These are phyloP conservation scores for Clavariopsis aquatica DNA, from an alignment of 495 filamentous ascomycete species.

Conservation along the genomic window DNA sequence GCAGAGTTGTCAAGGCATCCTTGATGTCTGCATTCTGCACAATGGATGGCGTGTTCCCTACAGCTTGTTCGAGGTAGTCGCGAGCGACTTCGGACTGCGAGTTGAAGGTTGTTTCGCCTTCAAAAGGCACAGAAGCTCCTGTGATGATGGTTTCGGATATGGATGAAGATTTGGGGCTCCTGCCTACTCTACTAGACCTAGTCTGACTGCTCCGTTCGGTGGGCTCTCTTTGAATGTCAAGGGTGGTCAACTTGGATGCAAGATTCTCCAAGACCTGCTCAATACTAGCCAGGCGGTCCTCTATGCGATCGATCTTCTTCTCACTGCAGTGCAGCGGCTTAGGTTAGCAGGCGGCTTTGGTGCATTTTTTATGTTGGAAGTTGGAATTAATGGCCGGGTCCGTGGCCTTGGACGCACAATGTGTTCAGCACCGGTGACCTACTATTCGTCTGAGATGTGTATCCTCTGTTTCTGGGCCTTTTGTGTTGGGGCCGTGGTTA, in stretches of 20 bases:
- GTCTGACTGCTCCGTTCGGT: conserved; percentile 37
- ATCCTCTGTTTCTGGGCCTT: conserved; percentile 63
- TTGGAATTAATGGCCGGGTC: too few species aligned
- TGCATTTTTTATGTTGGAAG: too few species aligned
- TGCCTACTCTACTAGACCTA: conserved; percentile 5
- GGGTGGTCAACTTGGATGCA: conserved; percentile 18
- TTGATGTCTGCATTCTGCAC: conserved; percentile 57
- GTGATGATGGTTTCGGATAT: not conserved
- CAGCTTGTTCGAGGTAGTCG: conserved; percentile 61
- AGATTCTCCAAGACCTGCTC: conserved; percentile 50
- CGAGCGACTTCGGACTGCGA: conserved; percentile 66
- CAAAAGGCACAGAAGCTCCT: conserved; percentile 47
- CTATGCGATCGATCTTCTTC: conserved; percentile 68
- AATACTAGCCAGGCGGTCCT: conserved; percentile 61
- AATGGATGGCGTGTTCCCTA: conserved; percentile 52
- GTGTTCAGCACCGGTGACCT: conserved; percentile 17
- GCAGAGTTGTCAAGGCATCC: conserved; percentile 54
- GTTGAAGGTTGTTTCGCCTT: conserved; percentile 61
- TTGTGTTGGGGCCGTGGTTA: conserved; percentile 62
- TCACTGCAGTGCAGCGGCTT: conserved; percentile 51
- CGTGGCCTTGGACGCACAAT: too few species aligned
- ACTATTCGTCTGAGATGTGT: conserved; percentile 71
- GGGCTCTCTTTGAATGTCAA: conserved; percentile 10
- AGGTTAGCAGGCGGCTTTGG: too few species aligned
- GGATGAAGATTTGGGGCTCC: conserved; percentile 33